Conservation (phyloP, 352 stramenopile genomes). For the Pythium rhizo-oryzae region DNA sequence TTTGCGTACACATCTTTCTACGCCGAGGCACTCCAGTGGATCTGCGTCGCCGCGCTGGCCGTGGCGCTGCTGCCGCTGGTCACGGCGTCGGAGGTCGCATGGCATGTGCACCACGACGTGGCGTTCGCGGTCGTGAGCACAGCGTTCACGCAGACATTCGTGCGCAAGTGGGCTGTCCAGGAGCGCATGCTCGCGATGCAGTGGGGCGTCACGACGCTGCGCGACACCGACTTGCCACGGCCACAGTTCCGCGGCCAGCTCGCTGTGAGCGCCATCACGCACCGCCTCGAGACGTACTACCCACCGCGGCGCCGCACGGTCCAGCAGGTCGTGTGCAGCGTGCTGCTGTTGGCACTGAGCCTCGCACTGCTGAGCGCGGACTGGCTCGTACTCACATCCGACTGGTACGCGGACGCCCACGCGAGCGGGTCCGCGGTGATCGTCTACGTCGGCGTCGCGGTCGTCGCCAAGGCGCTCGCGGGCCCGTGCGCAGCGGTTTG, state of each 20-base stretch:
- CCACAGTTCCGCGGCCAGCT: constrained; percentile 65
- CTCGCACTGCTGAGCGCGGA: constrained; percentile 34
- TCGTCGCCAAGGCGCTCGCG: constrained; percentile 42
- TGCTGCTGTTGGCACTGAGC: constrained; percentile 29
- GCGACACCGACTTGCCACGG: constrained; percentile 28
- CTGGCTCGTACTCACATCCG: constrained; percentile 42
- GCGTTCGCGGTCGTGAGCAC: constrained; percentile 56
- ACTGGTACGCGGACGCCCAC: constrained; percentile 30
- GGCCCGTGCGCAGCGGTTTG: constrained; percentile 32
- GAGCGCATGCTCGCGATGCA: constrained; percentile 41
- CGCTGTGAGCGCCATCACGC: constrained; percentile 50
- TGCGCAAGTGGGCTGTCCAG: constrained; percentile 65
- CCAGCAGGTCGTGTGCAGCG: constrained; percentile 32
- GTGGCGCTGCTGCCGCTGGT: constrained; percentile 34
- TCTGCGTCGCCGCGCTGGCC: constrained; percentile 34
- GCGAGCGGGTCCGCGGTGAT: constrained; percentile 25
- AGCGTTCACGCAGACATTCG: constrained; percentile 46
- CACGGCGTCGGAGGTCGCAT: neutral
- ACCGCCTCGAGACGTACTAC: constrained; percentile 58
- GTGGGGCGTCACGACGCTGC: constrained; percentile 52
- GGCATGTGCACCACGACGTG: constrained; percentile 24
- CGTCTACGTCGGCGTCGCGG: constrained; percentile 40
- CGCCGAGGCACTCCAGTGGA: constrained; percentile 41
- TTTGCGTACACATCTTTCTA: constrained; percentile 72
- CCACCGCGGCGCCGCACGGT: constrained; percentile 34